These are phyloP conservation scores for Hemileccinum rubropunctum DNA, from an alignment of 768 basidiomycete species.

Conservation along the genomic window DNA sequence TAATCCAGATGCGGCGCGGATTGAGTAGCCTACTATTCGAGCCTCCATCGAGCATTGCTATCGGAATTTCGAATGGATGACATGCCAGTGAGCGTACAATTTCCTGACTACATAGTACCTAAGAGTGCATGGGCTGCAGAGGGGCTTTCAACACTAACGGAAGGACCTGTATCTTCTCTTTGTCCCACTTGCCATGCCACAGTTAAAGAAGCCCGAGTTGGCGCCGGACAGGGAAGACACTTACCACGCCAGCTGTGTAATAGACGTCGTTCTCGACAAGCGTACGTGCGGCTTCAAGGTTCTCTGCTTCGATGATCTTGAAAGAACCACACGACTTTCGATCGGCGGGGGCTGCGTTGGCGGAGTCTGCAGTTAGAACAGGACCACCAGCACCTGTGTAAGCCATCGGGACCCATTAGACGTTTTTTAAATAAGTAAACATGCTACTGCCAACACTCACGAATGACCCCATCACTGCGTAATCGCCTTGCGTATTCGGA, in stretches of 20 bases:
- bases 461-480: slow-evolving; percentile 42
- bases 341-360: slow-evolving; percentile 41
- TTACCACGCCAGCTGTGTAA: slow-evolving; percentile 24
- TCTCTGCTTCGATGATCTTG: slow-evolving; percentile 52
- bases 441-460: slow-evolving; percentile 37
- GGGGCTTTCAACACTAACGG: slow-evolving; percentile 38
- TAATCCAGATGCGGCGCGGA: no score
- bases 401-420: slow-evolving; percentile 11
- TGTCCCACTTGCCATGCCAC: slow-evolving; percentile 47
- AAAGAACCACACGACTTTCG: slow-evolving; percentile 60
- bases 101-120: not conserved
- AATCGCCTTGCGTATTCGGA: slow-evolving; percentile 40
- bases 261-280: slow-evolving; percentile 25
- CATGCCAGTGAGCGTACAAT: not conserved
- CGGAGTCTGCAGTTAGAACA: slow-evolving; percentile 54
- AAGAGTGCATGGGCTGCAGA: slow-evolving; percentile 8
- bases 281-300: slow-evolving; percentile 41
- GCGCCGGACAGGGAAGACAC: not conserved
- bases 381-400: slow-evolving; percentile 52
- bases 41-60: no score
- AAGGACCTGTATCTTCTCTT: slow-evolving; percentile 48
- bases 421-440: not conserved
- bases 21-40: no score
- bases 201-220: not conserved
- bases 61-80: not conserved